phyloP scores from a whole-genome alignment of 768 basidiomycete genomes.

The Russula lepida region DNA sequence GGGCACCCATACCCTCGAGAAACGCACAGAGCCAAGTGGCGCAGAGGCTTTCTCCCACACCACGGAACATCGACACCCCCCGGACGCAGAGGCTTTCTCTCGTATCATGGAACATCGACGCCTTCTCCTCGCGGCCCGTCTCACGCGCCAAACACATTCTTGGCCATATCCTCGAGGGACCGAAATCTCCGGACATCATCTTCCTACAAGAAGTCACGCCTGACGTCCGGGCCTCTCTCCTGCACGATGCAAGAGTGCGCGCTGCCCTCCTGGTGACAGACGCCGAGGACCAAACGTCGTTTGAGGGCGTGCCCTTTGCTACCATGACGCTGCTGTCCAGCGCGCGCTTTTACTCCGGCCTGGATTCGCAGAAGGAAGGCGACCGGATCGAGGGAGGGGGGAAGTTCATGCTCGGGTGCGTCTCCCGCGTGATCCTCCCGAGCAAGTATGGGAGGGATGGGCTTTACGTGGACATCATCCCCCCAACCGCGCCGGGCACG shows the following conservation, averaged over 20 bases:
- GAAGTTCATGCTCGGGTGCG: not conserved
- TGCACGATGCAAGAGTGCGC: not conserved
- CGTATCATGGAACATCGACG: conserved; percentile 33
- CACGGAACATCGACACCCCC: not conserved
- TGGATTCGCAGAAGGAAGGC: not conserved
- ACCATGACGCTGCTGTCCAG: conserved; percentile 10
- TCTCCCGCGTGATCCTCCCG: not conserved
- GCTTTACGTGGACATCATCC: conserved; percentile 31
- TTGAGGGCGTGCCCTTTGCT: not conserved
- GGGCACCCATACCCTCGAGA: not conserved
- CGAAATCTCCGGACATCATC: not conserved
- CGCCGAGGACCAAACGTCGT: not conserved
- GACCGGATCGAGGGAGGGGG: not conserved
- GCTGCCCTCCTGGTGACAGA: no score
- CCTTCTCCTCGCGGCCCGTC: conserved; percentile 28
- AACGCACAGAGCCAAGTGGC: conserved; percentile 1
- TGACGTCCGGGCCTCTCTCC: not conserved
- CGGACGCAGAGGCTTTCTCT: conserved; percentile 26
- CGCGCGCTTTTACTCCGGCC: not conserved
- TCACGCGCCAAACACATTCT: conserved; percentile 30
- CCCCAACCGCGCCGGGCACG: conserved; percentile 23
- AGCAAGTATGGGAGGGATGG: conserved; percentile 29
- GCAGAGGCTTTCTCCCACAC: conserved; percentile 1
- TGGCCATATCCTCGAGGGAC: not conserved
- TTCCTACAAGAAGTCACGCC: conserved; percentile 3